phyloP scores from a whole-genome alignment of 2,329 filamentous ascomycete species.

The Aurifilum marmelostoma region DNA sequence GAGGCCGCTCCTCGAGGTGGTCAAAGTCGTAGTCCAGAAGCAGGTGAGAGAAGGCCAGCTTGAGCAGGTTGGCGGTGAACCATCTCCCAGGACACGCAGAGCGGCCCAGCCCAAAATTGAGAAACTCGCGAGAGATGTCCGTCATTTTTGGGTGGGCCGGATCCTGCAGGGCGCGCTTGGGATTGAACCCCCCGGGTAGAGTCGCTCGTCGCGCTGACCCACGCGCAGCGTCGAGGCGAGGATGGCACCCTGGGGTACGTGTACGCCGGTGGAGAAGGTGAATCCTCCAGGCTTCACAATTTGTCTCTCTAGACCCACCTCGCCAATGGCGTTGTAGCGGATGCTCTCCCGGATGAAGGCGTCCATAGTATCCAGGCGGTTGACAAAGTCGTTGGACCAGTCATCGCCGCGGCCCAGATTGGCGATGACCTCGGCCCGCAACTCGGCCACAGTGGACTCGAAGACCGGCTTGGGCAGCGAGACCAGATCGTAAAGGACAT shows the following conservation, averaged over 20 bases:
- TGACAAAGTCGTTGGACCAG: slow-evolving; percentile 3
- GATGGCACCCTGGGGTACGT: slow-evolving; percentile 11
- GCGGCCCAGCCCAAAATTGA: slow-evolving; percentile 8
- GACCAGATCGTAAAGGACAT: slow-evolving; percentile 6
- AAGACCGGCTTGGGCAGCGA: slow-evolving; percentile 6
- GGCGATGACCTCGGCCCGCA: slow-evolving; percentile 1
- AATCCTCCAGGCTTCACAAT: slow-evolving; percentile 9
- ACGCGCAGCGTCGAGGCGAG: slow-evolving; percentile 9
- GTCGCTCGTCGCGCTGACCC: slow-evolving; percentile 6
- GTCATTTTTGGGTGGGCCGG: slow-evolving; percentile 3
- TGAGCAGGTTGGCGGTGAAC: slow-evolving; percentile 7
- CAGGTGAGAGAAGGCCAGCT: slow-evolving; percentile 7
- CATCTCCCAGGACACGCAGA: slow-evolving; percentile 13
- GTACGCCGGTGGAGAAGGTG: slow-evolving; percentile 10
- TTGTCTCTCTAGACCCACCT: slow-evolving; percentile 2
- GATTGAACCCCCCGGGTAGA: slow-evolving; percentile 15
- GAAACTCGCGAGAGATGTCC: slow-evolving; percentile 12
- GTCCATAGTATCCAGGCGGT: background rate
- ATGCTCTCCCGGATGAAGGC: slow-evolving; percentile 16
- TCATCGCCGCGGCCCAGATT: slow-evolving; percentile 9
- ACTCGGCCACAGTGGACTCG: background rate
- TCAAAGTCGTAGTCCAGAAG: slow-evolving; percentile 12
- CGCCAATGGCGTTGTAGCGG: slow-evolving; percentile 11
- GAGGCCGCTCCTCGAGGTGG: background rate
- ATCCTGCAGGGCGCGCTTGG: slow-evolving; percentile 1